Conservation (phyloP, 2,329 filamentous ascomycete species). For the Aureobasidium melanogenum region DNA sequence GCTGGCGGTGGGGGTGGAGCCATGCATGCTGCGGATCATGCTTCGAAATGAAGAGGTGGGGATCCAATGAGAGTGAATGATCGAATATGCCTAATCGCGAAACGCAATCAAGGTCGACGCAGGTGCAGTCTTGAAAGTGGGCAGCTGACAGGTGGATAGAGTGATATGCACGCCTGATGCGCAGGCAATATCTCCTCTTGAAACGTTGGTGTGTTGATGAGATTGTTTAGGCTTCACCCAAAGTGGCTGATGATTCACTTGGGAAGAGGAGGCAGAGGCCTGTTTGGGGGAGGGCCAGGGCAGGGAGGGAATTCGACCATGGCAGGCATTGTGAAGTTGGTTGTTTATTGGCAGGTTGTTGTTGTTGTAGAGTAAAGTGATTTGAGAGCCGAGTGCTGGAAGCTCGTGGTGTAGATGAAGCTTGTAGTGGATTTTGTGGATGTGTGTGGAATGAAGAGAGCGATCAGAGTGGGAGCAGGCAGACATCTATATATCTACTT, state of each 20-base stretch:
- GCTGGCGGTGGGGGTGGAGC: neutral
- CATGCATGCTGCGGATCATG: slow-evolving; percentile 8
- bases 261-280: slow-evolving; percentile 38
- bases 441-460: slow-evolving; percentile 3
- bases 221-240: neutral
- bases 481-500: slow-evolving; percentile 8
- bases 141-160: neutral
- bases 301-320: slow-evolving; percentile 37
- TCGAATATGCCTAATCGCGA: neutral
- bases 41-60: slow-evolving; percentile 5
- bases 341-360: neutral
- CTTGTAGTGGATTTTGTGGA: neutral
- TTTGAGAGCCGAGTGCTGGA: neutral
- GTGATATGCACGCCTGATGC: neutral
- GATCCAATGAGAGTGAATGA: neutral
- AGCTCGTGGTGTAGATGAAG: neutral
- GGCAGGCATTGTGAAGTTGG: slow-evolving; percentile 27
- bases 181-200: neutral
- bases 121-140: neutral
- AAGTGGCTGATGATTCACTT: slow-evolving; percentile 12
- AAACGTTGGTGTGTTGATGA: slow-evolving; percentile 1
- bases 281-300: slow-evolving; percentile 39
- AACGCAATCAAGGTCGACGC: neutral
- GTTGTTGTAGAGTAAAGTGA: neutral
- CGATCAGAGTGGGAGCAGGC: slow-evolving; percentile 3